Percentiles rank a stretch among this genome's conserved stretches.
phyloP scores from a whole-genome alignment of 257 asterid species.

The Solanum chmielewskii region DNA sequence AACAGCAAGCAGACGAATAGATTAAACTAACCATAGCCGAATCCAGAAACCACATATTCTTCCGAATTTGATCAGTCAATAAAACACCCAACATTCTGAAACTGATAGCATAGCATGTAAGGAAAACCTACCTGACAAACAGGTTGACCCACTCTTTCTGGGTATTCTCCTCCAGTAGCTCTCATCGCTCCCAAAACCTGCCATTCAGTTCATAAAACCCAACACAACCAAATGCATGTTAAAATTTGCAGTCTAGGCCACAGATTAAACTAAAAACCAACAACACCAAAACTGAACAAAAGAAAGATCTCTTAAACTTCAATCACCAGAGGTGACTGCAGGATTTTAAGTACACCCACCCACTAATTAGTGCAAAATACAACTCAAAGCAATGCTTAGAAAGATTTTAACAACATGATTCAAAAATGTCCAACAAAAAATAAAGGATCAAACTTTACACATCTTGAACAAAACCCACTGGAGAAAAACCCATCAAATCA shows the following conservation, averaged over 20 bases:
- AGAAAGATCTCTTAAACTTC: background rate
- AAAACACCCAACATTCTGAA: background rate
- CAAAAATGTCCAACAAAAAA: background rate
- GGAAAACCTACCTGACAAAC: slow-evolving; percentile 56
- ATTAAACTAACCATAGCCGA: background rate
- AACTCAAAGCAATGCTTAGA: background rate
- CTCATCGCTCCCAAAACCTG: slow-evolving; percentile 67
- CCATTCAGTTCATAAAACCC: slow-evolving; percentile 1
- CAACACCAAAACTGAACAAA: background rate
- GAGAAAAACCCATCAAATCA: background rate
- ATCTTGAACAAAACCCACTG: background rate
- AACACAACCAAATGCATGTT: slow-evolving; percentile 14
- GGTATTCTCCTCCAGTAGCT: slow-evolving; percentile 57
- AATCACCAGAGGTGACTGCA: background rate
- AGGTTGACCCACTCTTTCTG: slow-evolving; percentile 73
- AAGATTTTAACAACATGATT: background rate
- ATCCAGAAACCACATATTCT: background rate
- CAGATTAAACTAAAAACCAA: background rate
- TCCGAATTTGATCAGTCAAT: background rate
- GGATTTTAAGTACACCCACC: background rate
- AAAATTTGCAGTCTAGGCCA: background rate
- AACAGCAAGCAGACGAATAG: background rate
- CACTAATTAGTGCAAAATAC: background rate
- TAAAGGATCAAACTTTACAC: background rate
- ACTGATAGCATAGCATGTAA: background rate